Conservation (phyloP, 176 grass and related monocot species). For the Ananas comosus region DNA sequence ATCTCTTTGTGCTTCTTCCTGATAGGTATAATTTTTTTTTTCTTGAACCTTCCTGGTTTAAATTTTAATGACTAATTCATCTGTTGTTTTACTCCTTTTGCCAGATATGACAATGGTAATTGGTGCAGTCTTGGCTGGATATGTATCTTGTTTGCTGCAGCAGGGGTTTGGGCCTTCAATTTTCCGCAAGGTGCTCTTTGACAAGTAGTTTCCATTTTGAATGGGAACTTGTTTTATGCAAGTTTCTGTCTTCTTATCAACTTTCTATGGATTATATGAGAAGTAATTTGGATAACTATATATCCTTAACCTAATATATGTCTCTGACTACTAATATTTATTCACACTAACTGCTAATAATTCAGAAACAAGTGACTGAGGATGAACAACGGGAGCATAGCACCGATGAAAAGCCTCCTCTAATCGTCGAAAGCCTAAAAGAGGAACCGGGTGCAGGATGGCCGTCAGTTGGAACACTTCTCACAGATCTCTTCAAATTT, state of each 20-base stretch:
- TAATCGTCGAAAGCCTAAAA: constrained; percentile 72
- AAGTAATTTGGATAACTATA: neutral
- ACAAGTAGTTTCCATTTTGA: neutral
- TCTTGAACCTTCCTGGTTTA: neutral
- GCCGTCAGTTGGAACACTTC: constrained; percentile 77
- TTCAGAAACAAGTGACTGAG: constrained; percentile 48
- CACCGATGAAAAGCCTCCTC: constrained; percentile 28
- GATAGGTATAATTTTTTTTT: neutral
- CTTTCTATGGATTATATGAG: neutral
- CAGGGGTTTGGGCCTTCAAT: constrained; percentile 68
- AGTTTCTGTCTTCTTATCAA: neutral
- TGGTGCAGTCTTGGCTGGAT: constrained; percentile 82
- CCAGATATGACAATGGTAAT: constrained; percentile 85
- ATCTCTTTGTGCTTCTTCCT: neutral
- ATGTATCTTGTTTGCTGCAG: constrained; percentile 77
- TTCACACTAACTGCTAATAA: neutral
- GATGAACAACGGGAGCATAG: constrained; percentile 34
- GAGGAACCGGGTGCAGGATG: constrained; percentile 83
- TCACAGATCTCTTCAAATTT: constrained; percentile 67
- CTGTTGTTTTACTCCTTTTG: constrained; percentile 14
- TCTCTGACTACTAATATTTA: neutral
- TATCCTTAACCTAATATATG: neutral
- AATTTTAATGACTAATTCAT: neutral
- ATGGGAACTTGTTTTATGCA: neutral
- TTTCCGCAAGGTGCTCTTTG: constrained; percentile 38